phyloP scores from a whole-genome alignment of 768 basidiomycete species.

The Fibroporia radiculosa region DNA sequence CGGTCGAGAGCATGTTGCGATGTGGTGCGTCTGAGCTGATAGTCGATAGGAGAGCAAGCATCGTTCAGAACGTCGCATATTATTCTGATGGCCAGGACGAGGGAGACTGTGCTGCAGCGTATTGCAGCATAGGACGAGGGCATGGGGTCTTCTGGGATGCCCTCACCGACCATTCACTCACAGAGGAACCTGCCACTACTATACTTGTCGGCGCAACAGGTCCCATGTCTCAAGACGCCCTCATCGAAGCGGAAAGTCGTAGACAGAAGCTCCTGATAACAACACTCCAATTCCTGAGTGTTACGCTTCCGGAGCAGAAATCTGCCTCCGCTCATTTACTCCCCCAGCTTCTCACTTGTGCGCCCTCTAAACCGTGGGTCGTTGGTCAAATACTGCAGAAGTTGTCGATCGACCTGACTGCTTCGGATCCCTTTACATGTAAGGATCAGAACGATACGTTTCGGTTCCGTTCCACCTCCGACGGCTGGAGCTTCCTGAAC shows the following conservation, averaged over 20 bases:
- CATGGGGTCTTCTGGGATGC: constrained; percentile 44
- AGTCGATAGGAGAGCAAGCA: neutral
- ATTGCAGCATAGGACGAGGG: constrained; percentile 2
- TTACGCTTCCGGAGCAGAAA: constrained; percentile 31
- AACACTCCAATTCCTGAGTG: constrained; percentile 29
- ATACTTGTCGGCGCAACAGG: neutral
- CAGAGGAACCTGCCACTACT: constrained; percentile 27
- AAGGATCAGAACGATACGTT: constrained; percentile 70
- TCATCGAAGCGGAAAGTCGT: constrained; percentile 11
- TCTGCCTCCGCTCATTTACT: constrained; percentile 15
- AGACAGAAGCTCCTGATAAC: constrained; percentile 24
- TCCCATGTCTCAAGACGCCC: constrained; percentile 7
- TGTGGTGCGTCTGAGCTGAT: neutral
- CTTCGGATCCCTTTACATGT: constrained; percentile 30
- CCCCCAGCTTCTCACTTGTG: constrained; percentile 24
- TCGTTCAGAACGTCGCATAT: neutral
- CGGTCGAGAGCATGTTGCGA: neutral
- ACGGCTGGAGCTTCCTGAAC: constrained; percentile 25
- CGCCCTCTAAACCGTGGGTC: constrained; percentile 27
- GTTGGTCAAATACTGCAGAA: constrained; percentile 33
- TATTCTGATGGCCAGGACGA: neutral
- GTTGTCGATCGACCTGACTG: constrained; percentile 24
- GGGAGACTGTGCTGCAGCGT: neutral
- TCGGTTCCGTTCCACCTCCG: constrained; percentile 38
- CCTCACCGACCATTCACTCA: constrained; percentile 50